Conservation (phyloP, 1,139 yeast species). For the Saccharomycopsis hybrid region DNA sequence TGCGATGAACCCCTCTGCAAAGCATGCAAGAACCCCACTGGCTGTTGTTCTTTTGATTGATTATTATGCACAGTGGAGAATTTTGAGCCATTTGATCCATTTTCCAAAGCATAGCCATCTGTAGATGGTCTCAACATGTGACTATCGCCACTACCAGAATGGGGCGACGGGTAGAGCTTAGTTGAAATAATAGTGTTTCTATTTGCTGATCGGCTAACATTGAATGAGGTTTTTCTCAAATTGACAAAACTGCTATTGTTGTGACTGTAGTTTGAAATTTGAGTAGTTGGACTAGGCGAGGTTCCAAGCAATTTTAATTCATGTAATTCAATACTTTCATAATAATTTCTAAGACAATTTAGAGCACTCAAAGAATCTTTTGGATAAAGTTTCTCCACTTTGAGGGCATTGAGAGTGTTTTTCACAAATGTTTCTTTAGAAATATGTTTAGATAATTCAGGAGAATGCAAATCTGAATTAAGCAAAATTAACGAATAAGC, state of each 20-base stretch:
- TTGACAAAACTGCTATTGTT: conserved; percentile 17
- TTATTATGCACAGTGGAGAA: too few species aligned
- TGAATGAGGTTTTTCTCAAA: conserved; percentile 18
- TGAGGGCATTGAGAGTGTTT: conserved; percentile 38
- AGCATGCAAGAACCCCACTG: conserved; percentile 20
- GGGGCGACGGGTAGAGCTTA: conserved; percentile 11
- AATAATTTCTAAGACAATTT: conserved; percentile 16
- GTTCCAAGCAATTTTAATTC: conserved; percentile 18
- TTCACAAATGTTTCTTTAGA: conserved; percentile 38
- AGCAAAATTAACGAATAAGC: conserved; percentile 47
- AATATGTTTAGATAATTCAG: conserved; percentile 31
- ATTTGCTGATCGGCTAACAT: conserved; percentile 15
- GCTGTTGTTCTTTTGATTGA: conserved; percentile 11
- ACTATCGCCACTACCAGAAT: not conserved
- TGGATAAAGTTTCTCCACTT: conserved; percentile 25
- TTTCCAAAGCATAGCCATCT: not conserved
- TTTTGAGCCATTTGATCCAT: not conserved
- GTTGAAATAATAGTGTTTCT: conserved; percentile 7
- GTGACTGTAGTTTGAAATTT: conserved; percentile 4
- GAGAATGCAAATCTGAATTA: conserved; percentile 50
- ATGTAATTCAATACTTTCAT: conserved; percentile 19
- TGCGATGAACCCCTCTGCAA: conserved; percentile 16
- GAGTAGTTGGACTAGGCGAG: not conserved
- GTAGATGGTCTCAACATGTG: not conserved
- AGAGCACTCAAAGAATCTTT: conserved; percentile 18